Percentiles rank a stretch among this genome's conserved stretches.
These are phyloP conservation scores for Phyllosticta citriasiana DNA, from an alignment of 2,329 filamentous ascomycete species.

Conservation along the genomic window DNA sequence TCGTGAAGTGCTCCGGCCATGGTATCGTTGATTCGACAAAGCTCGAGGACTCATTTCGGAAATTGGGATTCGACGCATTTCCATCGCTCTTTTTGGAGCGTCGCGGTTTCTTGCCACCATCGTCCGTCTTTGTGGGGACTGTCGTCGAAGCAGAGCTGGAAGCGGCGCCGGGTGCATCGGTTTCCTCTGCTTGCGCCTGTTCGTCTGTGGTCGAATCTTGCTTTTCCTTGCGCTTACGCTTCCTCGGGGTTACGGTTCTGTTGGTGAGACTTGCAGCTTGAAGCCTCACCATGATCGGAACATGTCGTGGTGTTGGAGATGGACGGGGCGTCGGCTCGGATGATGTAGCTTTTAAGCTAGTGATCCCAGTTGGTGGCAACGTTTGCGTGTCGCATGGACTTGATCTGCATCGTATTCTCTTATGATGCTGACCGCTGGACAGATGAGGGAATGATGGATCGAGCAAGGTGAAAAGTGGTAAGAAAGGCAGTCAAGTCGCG, in stretches of 20 bases:
- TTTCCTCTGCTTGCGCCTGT: slow-evolving; percentile 10
- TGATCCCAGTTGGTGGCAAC: background rate
- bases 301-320: background rate
- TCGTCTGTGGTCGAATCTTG: slow-evolving; percentile 16
- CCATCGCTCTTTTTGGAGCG: slow-evolving; percentile 31
- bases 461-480: background rate
- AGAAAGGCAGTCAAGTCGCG: background rate
- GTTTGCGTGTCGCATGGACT: background rate
- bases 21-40: slow-evolving; percentile 43
- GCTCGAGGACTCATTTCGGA: slow-evolving; percentile 35
- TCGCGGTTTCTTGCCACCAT: slow-evolving; percentile 45
- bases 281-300: slow-evolving; percentile 26
- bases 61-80: slow-evolving; percentile 25
- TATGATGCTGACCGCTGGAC: background rate
- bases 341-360: background rate
- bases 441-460: too few species aligned
- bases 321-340: background rate
- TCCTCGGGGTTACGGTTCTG: slow-evolving; percentile 25
- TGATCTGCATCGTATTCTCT: background rate
- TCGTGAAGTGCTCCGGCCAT: slow-evolving; percentile 69
- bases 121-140: slow-evolving; percentile 46
- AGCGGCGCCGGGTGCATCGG: slow-evolving; percentile 1
- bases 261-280: slow-evolving; percentile 37
- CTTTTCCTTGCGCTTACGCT: slow-evolving; percentile 35
- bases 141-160: slow-evolving; percentile 28